These are phyloP conservation scores for Phytophthora pluvialis DNA, from an alignment of 352 stramenopile genomes.

Conservation along the genomic window DNA sequence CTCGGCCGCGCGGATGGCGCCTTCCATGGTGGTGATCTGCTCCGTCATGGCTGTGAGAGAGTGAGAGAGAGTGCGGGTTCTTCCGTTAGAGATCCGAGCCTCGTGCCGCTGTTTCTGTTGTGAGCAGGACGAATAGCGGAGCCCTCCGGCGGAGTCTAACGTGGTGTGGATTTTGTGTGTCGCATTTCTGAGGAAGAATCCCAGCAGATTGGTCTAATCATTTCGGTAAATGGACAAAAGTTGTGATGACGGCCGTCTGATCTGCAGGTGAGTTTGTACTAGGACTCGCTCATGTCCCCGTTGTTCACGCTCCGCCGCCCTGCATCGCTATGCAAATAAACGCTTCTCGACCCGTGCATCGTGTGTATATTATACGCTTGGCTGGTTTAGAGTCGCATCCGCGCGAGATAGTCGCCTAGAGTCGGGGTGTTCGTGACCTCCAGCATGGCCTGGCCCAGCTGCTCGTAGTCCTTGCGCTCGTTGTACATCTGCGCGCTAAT, in stretches of 20 bases:
- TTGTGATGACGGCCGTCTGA: not conserved
- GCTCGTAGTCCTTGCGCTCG: slow-evolving; percentile 80
- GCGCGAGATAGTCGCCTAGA: slow-evolving; percentile 66
- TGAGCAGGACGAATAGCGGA: not conserved
- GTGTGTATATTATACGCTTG: slow-evolving; percentile 35
- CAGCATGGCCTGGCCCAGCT: slow-evolving; percentile 72
- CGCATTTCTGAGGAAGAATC: slow-evolving; percentile 17
- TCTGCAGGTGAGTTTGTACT: slow-evolving; percentile 14
- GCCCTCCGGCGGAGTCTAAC: slow-evolving; percentile 9
- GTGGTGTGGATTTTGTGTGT: slow-evolving; percentile 27
- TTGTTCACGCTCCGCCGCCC: not conserved
- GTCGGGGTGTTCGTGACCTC: slow-evolving; percentile 75
- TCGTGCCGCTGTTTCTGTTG: slow-evolving; percentile 13
- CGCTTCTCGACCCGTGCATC: not conserved
- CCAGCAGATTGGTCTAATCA: slow-evolving; percentile 9
- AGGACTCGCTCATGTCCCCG: not conserved
- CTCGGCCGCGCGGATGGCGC: slow-evolving; percentile 89
- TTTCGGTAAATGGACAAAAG: slow-evolving; percentile 20
- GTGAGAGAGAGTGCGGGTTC: no score
- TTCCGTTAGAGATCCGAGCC: slow-evolving; percentile 11
- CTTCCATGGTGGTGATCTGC: slow-evolving; percentile 90
- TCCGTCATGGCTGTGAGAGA: slow-evolving; percentile 52
- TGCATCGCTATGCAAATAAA: not conserved
- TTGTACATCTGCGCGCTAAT: slow-evolving; percentile 90
- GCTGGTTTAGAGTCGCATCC: slow-evolving; percentile 61